Percentiles rank a stretch among this genome's conserved stretches.
Conservation (phyloP, 805 yeast genomes). For the Candida sakaeoensis region DNA sequence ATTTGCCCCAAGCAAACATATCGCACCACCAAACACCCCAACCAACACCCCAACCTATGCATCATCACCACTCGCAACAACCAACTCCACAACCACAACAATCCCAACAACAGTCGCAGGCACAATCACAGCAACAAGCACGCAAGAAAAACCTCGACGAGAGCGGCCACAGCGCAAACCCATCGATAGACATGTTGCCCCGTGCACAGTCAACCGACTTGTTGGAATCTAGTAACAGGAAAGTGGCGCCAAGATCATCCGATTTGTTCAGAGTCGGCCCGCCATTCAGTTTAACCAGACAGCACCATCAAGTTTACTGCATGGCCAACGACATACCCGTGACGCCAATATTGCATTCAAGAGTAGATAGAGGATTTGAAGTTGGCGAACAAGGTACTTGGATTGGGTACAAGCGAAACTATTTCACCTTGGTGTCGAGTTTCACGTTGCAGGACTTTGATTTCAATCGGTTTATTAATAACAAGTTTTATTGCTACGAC, state of each 20-base stretch:
- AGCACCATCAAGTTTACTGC: slow-evolving; percentile 17
- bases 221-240: slow-evolving; percentile 14
- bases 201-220: slow-evolving; percentile 11
- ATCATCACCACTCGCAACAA: slow-evolving; percentile 9
- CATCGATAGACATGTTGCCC: slow-evolving; percentile 6
- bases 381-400: slow-evolving; percentile 42
- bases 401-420: slow-evolving; percentile 71
- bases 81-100: slow-evolving; percentile 11
- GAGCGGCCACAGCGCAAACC: background rate
- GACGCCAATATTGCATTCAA: slow-evolving; percentile 39
- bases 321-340: slow-evolving; percentile 14
- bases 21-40: slow-evolving; percentile 10
- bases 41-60: slow-evolving; percentile 9
- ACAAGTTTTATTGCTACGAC: slow-evolving; percentile 8
- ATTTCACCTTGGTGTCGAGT: slow-evolving; percentile 59
- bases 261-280: slow-evolving; percentile 69
- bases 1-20: slow-evolving; percentile 7
- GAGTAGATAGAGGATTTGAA: slow-evolving; percentile 67
- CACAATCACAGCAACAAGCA: slow-evolving; percentile 10
- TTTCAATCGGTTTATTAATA: slow-evolving; percentile 29
- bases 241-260: slow-evolving; percentile 64
- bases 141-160: background rate
- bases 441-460: slow-evolving; percentile 26
- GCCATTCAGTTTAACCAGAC: slow-evolving; percentile 38
- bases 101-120: slow-evolving; percentile 9